Percentiles rank a stretch among this genome's conserved stretches.
These are phyloP conservation scores for Hericium alpestre DNA, from an alignment of 768 basidiomycete species.

Conservation along the genomic window DNA sequence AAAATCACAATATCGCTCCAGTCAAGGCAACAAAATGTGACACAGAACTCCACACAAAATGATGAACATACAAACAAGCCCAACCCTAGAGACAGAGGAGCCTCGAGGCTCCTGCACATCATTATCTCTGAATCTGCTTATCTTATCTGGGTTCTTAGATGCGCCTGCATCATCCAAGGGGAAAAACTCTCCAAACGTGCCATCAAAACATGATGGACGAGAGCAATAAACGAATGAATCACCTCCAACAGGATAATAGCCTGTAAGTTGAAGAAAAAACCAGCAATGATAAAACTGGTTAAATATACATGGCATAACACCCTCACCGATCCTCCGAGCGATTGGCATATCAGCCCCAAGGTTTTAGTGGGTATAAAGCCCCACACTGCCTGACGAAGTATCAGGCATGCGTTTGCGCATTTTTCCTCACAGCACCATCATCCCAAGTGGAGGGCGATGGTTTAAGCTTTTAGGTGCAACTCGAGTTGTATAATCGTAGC, in stretches of 20 bases:
- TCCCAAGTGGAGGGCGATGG: too few relatives aligned
- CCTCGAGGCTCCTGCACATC: background rate
- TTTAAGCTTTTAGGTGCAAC: too few relatives aligned
- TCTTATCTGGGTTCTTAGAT: constrained; percentile 3
- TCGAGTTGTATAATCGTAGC: too few relatives aligned
- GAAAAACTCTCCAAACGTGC: background rate
- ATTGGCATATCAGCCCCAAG: background rate
- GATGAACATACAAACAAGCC: background rate
- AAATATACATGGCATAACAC: background rate
- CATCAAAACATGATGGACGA: background rate
- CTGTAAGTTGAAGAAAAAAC: background rate
- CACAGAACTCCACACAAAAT: too few relatives aligned
- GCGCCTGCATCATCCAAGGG: background rate
- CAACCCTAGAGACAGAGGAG: background rate
- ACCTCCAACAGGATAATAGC: background rate
- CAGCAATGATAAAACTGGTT: background rate
- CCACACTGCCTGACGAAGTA: background rate
- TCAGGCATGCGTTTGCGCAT: too few relatives aligned
- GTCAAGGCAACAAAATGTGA: background rate
- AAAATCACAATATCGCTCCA: background rate
- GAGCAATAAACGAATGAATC: background rate
- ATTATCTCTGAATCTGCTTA: background rate
- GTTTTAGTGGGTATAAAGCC: background rate
- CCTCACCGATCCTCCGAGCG: background rate
- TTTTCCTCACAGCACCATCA: too few relatives aligned